Percentiles rank a stretch among this genome's conserved stretches.
phyloP scores from a whole-genome alignment of 1,284 basidiomycete genomes.

The Volvariella surrecta region DNA sequence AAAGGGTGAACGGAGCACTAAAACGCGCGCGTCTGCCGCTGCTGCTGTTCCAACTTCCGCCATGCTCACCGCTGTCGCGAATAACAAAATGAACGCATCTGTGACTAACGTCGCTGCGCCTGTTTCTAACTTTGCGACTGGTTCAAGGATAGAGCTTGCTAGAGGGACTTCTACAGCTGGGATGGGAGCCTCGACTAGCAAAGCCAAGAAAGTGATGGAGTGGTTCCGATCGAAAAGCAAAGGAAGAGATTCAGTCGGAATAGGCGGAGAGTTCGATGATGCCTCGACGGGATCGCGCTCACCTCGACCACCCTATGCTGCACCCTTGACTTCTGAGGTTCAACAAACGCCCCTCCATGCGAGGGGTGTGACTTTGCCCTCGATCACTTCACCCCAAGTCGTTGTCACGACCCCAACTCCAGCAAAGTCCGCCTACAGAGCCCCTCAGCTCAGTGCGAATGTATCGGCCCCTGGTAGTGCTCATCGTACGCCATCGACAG shows the following conservation, averaged over 20 bases:
- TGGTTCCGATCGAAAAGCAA: conserved; percentile 74
- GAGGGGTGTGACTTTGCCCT: neutral
- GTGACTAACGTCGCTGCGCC: conserved; percentile 6
- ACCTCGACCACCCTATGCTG: conserved; percentile 8
- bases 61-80: neutral
- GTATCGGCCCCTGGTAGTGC: conserved; percentile 19
- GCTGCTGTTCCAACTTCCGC: neutral
- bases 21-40: neutral
- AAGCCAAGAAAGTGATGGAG: conserved; percentile 72
- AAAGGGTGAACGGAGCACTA: conserved; percentile 2
- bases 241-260: conserved; percentile 32
- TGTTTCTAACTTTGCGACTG: conserved; percentile 8
- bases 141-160: conserved; percentile 10
- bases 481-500: conserved; percentile 34
- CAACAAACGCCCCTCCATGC: neutral
- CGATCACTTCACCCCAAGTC: conserved; percentile 11
- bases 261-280: conserved; percentile 19
- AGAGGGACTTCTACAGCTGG: conserved; percentile 14
- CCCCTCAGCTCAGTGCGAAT: neutral
- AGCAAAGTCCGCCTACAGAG: neutral
- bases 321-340: conserved; percentile 1
- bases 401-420: conserved; percentile 4
- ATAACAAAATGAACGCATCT: neutral
- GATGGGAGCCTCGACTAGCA: conserved; percentile 61
- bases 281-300: conserved; percentile 12